These are phyloP conservation scores for Suhomyces chickasaworum DNA, from an alignment of 1,139 yeast species.

Conservation along the genomic window DNA sequence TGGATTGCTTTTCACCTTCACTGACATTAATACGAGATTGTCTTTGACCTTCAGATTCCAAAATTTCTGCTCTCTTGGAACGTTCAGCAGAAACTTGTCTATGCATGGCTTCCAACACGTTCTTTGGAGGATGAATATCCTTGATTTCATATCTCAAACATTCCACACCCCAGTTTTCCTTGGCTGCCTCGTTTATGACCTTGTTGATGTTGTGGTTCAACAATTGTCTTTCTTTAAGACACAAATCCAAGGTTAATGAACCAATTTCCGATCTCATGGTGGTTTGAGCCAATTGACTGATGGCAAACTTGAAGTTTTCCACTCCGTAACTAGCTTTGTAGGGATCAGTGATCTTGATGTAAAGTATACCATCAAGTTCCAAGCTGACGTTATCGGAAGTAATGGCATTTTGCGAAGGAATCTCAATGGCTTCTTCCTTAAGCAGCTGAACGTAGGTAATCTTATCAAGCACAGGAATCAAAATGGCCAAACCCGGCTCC, in stretches of 20 bases:
- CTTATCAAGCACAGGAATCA: slow-evolving; percentile 72
- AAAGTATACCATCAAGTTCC: slow-evolving; percentile 82
- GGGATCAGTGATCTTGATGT: slow-evolving; percentile 76
- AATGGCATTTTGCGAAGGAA: slow-evolving; percentile 82
- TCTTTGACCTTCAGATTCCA: slow-evolving; percentile 83
- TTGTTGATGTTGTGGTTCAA: slow-evolving; percentile 72
- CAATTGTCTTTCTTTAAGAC: slow-evolving; percentile 71
- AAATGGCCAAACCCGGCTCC: slow-evolving; percentile 75
- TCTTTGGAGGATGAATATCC: slow-evolving; percentile 85
- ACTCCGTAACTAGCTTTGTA: slow-evolving; percentile 88
- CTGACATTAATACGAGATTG: slow-evolving; percentile 79
- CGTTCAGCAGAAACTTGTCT: slow-evolving; percentile 87
- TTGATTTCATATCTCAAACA: slow-evolving; percentile 85
- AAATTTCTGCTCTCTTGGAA: slow-evolving; percentile 81
- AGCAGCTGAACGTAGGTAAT: slow-evolving; percentile 80
- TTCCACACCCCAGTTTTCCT: slow-evolving; percentile 78
- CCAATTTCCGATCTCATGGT: slow-evolving; percentile 92
- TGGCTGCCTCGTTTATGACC: slow-evolving; percentile 84
- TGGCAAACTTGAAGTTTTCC: slow-evolving; percentile 85
- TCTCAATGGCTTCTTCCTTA: slow-evolving; percentile 81
- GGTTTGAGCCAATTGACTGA: slow-evolving; percentile 84
- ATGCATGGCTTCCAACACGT: slow-evolving; percentile 90
- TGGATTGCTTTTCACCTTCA: slow-evolving; percentile 74
- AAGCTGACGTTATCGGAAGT: slow-evolving; percentile 84
- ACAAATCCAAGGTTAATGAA: slow-evolving; percentile 75